Conservation (phyloP, 352 stramenopile genomes). For the Phytophthora megakarya region DNA sequence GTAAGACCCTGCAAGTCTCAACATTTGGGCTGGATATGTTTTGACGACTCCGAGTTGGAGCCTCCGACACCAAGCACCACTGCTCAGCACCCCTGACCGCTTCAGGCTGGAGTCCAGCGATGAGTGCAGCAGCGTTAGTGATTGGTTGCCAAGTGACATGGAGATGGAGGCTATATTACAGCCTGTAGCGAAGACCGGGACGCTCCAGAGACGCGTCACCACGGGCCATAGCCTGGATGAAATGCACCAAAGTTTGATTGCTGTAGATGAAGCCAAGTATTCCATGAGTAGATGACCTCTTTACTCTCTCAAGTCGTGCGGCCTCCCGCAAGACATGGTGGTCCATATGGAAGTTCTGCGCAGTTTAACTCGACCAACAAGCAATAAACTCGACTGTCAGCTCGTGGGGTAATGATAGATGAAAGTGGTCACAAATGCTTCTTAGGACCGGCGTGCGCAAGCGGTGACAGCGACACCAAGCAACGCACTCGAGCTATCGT, state of each 20-base stretch:
- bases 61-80: neutral
- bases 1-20: constrained; percentile 1
- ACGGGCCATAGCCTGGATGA: too few relatives aligned
- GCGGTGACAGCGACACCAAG: neutral
- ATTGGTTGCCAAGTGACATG: neutral
- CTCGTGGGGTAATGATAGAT: constrained; percentile 22
- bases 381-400: constrained; percentile 8
- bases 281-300: too few relatives aligned
- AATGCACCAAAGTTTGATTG: constrained; percentile 14
- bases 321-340: neutral
- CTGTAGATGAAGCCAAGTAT: constrained; percentile 1
- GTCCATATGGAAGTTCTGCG: neutral
- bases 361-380: constrained; percentile 3
- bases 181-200: neutral
- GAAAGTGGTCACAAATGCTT: constrained; percentile 17
- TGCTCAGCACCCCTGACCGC: neutral
- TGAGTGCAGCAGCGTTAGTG: neutral
- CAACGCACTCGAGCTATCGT: neutral
- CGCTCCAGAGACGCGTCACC: constrained; percentile 5
- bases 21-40: neutral
- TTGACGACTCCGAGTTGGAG: neutral
- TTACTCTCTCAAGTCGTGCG: neutral
- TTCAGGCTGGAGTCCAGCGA: neutral
- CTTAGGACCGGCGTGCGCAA: neutral
- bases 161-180: neutral